Conservation (phyloP, 306 rosid genomes). For the Ammopiptanthus mongolicus region DNA sequence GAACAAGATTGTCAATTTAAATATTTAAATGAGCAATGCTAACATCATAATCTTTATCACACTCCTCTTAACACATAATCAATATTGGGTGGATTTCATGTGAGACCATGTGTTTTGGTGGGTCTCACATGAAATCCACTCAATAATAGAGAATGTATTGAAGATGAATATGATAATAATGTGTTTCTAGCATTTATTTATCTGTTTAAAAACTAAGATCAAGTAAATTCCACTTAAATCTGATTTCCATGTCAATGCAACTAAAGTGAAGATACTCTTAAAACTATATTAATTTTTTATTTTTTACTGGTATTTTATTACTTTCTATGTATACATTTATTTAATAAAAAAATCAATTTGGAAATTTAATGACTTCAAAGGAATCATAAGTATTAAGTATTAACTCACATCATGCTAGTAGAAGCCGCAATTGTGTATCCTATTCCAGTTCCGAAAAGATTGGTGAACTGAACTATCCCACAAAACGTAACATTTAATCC, state of each 20-base stretch:
- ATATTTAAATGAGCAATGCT: too few species aligned
- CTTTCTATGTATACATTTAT: neutral
- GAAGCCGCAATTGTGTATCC: slow-evolving; percentile 54
- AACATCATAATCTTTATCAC: too few species aligned
- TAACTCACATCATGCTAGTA: slow-evolving; percentile 52
- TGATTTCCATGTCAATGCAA: neutral
- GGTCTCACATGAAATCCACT: too few species aligned
- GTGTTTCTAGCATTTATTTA: too few species aligned
- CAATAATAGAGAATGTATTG: too few species aligned
- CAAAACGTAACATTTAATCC: slow-evolving; percentile 24
- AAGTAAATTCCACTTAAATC: too few species aligned
- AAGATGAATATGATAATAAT: too few species aligned
- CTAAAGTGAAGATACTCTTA: neutral
- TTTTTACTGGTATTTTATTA: neutral
- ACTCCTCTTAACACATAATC: too few species aligned
- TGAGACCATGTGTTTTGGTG: too few species aligned
- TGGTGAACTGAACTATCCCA: slow-evolving; percentile 36
- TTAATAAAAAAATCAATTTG: neutral
- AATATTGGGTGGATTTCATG: too few species aligned
- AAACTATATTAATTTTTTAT: neutral
- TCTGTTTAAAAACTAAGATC: too few species aligned
- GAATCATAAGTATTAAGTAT: neutral
- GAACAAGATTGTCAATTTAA: neutral
- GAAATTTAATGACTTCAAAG: neutral
- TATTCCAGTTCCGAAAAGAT: slow-evolving; percentile 39